Percentiles rank a stretch among this genome's conserved stretches.
phyloP scores from a whole-genome alignment of 2,329 filamentous ascomycete species.

The Stylonectria norvegica region DNA sequence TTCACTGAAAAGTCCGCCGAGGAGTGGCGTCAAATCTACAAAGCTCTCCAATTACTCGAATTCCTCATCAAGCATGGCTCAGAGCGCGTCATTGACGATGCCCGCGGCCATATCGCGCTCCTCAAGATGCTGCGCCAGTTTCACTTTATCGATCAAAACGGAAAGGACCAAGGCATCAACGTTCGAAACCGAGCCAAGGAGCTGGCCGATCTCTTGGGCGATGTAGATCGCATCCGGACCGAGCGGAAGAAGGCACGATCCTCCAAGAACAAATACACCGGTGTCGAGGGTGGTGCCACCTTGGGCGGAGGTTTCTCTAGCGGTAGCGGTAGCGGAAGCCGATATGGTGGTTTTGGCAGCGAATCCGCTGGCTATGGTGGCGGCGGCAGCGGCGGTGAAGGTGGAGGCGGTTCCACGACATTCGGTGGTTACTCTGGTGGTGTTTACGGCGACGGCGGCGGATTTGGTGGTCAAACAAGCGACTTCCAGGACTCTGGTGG shows the following conservation, averaged over 20 bases:
- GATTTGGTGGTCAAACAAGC: slow-evolving; percentile 74
- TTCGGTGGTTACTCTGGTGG: slow-evolving; percentile 63
- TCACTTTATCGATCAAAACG: slow-evolving; percentile 92
- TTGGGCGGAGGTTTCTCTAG: slow-evolving; percentile 57
- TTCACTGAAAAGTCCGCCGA: slow-evolving; percentile 98
- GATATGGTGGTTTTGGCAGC: slow-evolving; percentile 90
- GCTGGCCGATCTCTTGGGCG: slow-evolving; percentile 85
- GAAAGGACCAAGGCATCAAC: slow-evolving; percentile 97
- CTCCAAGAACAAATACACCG: slow-evolving; percentile 92
- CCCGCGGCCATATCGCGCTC: slow-evolving; percentile 87
- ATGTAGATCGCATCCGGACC: slow-evolving; percentile 80
- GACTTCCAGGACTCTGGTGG: slow-evolving; percentile 64
- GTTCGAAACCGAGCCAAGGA: slow-evolving; percentile 96
- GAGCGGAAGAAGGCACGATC: slow-evolving; percentile 85
- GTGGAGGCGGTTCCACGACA: slow-evolving; percentile 24
- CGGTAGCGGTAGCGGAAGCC: slow-evolving; percentile 42
- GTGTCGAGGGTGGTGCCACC: slow-evolving; percentile 77
- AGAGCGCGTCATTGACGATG: slow-evolving; percentile 95
- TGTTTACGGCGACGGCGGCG: slow-evolving; percentile 94
- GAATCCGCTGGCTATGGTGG: slow-evolving; percentile 72
- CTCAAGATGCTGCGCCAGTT: slow-evolving; percentile 99
- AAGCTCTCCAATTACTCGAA: slow-evolving; percentile 92
- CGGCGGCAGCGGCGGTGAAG: slow-evolving; percentile 27
- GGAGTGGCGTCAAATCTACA: slow-evolving; percentile 99
- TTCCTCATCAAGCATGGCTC: slow-evolving; percentile 98